Percentiles rank a stretch among this genome's conserved stretches.
Evolutionary conservation across 1,284 basidiomycete genomes (phyloP).

Genomic region (Ceratobasidium sp.): DNA sequence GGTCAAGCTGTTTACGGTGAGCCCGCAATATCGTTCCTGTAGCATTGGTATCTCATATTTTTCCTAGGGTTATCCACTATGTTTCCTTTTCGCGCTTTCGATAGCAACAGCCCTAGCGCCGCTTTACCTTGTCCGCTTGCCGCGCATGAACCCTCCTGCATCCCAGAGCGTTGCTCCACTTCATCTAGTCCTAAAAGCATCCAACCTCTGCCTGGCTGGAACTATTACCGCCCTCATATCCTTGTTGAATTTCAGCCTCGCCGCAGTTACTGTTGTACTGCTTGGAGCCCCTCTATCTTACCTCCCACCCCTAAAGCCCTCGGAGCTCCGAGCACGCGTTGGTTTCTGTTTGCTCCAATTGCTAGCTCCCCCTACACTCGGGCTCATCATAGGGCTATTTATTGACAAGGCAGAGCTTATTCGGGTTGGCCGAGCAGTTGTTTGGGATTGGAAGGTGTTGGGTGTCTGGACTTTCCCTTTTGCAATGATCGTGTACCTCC

Average conservation of each 20-base stretch:
- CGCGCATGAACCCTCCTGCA: conserved; percentile 31
- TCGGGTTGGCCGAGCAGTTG: conserved; percentile 20
- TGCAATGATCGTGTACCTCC: conserved; percentile 41
- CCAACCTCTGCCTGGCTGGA: conserved; percentile 79
- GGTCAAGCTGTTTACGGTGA: conserved; percentile 36
- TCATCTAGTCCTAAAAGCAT: conserved; percentile 65
- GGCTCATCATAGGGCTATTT: neutral
- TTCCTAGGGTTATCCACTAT: conserved; percentile 52
- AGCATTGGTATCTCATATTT: conserved; percentile 56
- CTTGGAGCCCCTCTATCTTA: conserved; percentile 57
- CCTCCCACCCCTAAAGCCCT: conserved; percentile 1
- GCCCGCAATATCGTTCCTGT: conserved; percentile 53
- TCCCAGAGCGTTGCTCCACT: conserved; percentile 51
- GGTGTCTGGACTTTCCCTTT: conserved; percentile 43
- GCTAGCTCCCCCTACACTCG: conserved; percentile 10
- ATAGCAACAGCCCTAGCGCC: conserved; percentile 45
- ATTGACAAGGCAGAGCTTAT: conserved; percentile 16
- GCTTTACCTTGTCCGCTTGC: neutral
- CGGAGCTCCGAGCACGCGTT: neutral
- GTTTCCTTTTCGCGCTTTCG: conserved; percentile 45
- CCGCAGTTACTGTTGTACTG: conserved; percentile 68
- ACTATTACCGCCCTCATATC: conserved; percentile 84
- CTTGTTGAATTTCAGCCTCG: conserved; percentile 89
- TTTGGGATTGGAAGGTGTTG: conserved; percentile 44
- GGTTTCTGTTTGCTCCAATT: conserved; percentile 14